Evolutionary conservation across 352 stramenopile species (phyloP), one percentile per base, ranked within the genome.

Genomic region (Phytopythium litorale): DNA sequence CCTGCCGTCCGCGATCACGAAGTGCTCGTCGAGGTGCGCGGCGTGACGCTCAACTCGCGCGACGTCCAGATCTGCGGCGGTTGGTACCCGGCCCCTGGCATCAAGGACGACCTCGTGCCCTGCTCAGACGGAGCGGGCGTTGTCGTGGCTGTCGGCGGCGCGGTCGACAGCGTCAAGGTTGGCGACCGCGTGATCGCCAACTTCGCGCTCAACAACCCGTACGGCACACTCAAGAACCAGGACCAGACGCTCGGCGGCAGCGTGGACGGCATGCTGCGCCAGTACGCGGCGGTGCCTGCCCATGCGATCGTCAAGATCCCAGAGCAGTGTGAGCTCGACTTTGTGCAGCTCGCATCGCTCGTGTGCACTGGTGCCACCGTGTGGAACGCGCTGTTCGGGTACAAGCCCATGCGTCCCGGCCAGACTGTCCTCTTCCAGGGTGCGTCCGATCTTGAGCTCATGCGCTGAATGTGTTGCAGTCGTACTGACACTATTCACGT

Each of bases 301-400:
- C 53, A 65, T 18, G 55, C 67, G 18, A 57, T 75, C 46, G 60
- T 70, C 62, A 72, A 75, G 49, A 60, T 77, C 21, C 64, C 67
- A 0, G 48, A 56, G 9, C 58, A 68, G 7, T 68, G 58, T 51
- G 65, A 64, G 25, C 52, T 77, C 7, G 57, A 62, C 40, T 72
- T 54, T 35, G 64, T 69, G 21, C 49, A 77, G 52, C 53, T 75
- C 4, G 67, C 64, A 40, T 66, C 70, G 38, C 56, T 77, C 16
- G 67, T 73, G 11, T 66, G 59, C 46, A 70, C 70, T 0, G 70
- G 70, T 9, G 45, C 58, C 18, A 77, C 67, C 23, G 64, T 64
- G 1, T 77, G 67, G 67, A 75, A 77, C 42, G 61, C 67, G 15
- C 57, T 77, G 0, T 72, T 67, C 32, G 67, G 67, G 21, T 66